These are phyloP conservation scores for Astrothelium macrocarpum DNA, from an alignment of 495 filamentous ascomycete species.

Conservation along the genomic window DNA sequence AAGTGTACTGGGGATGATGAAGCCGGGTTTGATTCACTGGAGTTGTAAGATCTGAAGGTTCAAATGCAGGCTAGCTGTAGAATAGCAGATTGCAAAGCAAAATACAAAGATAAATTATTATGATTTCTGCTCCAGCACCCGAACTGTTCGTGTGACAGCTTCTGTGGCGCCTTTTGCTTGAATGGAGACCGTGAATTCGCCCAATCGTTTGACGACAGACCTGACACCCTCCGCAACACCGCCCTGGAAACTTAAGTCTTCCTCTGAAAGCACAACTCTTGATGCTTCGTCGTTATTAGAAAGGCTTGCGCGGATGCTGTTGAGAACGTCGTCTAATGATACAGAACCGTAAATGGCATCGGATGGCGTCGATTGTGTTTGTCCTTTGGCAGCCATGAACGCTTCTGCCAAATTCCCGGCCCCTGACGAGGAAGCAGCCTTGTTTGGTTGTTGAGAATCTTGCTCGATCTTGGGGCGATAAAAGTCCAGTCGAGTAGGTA, in stretches of 20 bases:
- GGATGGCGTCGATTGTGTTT: not conserved
- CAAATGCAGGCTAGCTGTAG: no score
- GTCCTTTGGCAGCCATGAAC: slow-evolving; percentile 7
- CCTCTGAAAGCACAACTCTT: slow-evolving; percentile 40
- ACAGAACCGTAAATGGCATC: slow-evolving; percentile 50
- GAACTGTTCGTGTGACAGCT: slow-evolving; percentile 37
- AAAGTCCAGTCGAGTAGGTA: slow-evolving; percentile 44
- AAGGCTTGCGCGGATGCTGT: slow-evolving; percentile 39
- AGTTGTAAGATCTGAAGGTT: no score
- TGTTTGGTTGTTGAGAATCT: slow-evolving; percentile 6
- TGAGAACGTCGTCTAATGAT: slow-evolving; percentile 42
- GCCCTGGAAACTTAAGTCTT: slow-evolving; percentile 41
- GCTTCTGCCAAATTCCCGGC: not conserved
- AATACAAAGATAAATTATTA: no score
- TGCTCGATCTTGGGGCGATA: slow-evolving; percentile 39
- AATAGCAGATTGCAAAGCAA: no score
- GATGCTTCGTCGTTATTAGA: slow-evolving; percentile 40
- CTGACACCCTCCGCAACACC: slow-evolving; percentile 21
- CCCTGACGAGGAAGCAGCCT: slow-evolving; percentile 20
- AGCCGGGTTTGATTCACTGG: no score
- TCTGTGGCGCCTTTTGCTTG: slow-evolving; percentile 39
- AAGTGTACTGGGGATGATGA: not conserved
- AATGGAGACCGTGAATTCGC: slow-evolving; percentile 46
- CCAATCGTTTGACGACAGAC: slow-evolving; percentile 45
- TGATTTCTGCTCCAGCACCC: slow-evolving; percentile 29